Conservation (phyloP, 805 yeast genomes). For the Lipomyces yamadae region DNA sequence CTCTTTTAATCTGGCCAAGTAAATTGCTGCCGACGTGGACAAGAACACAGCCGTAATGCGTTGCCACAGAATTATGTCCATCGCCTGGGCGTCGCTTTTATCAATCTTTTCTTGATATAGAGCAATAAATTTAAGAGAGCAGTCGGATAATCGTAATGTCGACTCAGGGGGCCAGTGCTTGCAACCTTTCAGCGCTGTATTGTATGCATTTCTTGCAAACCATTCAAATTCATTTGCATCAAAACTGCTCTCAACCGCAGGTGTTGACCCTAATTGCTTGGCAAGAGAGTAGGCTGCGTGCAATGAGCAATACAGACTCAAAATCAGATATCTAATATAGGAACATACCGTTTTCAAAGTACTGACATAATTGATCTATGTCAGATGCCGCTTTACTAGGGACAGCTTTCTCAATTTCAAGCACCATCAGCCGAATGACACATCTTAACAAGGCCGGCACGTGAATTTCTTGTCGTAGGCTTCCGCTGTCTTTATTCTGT, state of each 20-base stretch:
- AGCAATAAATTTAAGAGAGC: slow-evolving; percentile 23
- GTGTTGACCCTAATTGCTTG: slow-evolving; percentile 3
- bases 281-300: slow-evolving; percentile 14
- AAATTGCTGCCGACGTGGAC: slow-evolving; percentile 18
- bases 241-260: slow-evolving; percentile 2
- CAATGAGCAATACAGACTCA: not conserved
- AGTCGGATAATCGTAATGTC: slow-evolving; percentile 19
- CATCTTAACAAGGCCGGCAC: slow-evolving; percentile 28
- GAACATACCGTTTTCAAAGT: slow-evolving; percentile 24
- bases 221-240: slow-evolving; percentile 24
- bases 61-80: slow-evolving; percentile 16
- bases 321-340: not conserved
- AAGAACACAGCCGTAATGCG: slow-evolving; percentile 11
- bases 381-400: slow-evolving; percentile 1
- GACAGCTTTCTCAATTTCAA: slow-evolving; percentile 10
- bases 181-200: slow-evolving; percentile 27
- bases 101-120: slow-evolving; percentile 11
- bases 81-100: not conserved
- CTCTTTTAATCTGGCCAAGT: slow-evolving; percentile 17
- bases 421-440: slow-evolving; percentile 19
- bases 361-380: slow-evolving; percentile 19
- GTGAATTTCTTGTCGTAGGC: not conserved
- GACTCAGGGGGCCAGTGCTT: slow-evolving; percentile 29
- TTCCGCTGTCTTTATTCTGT: not conserved
- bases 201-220: slow-evolving; percentile 31